Evolutionary conservation across 495 filamentous ascomycete genomes (phyloP).

Genomic region (Talaromyces proteolyticus): DNA sequence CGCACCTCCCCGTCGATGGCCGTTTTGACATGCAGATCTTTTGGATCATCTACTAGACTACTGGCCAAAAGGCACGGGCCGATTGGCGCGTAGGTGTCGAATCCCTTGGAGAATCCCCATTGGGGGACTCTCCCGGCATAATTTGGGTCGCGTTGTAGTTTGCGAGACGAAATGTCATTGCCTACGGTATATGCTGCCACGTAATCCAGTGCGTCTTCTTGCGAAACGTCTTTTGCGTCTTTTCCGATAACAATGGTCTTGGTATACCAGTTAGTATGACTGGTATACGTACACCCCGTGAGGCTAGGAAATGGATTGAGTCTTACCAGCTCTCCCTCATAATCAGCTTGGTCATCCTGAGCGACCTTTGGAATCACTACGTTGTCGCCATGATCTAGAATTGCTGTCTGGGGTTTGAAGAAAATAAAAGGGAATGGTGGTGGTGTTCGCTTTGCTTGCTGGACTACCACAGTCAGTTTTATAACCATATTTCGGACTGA

Average conservation of each 20-base stretch:
- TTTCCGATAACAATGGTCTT: slow-evolving; percentile 38
- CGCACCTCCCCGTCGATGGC: slow-evolving; percentile 58
- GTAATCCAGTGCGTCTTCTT: slow-evolving; percentile 41
- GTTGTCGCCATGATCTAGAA: slow-evolving; percentile 32
- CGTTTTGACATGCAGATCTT: slow-evolving; percentile 48
- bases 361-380: slow-evolving; percentile 42
- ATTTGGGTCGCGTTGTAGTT: slow-evolving; percentile 52
- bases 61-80: slow-evolving; percentile 50
- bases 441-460: slow-evolving; percentile 39
- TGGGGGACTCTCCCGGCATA: slow-evolving; percentile 47
- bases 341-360: slow-evolving; percentile 44
- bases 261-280: not conserved
- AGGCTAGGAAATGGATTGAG: not conserved
- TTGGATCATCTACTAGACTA: slow-evolving; percentile 42
- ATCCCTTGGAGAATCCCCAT: slow-evolving; percentile 62
- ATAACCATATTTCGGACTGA: not conserved
- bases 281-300: not conserved
- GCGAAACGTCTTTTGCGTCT: slow-evolving; percentile 35
- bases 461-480: slow-evolving; percentile 22
- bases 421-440: slow-evolving; percentile 45
- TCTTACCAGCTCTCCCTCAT: slow-evolving; percentile 46
- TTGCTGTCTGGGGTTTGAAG: slow-evolving; percentile 40
- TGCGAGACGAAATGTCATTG: slow-evolving; percentile 50
- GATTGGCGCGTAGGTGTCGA: slow-evolving; percentile 72
- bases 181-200: slow-evolving; percentile 54